Percentiles rank a stretch among this genome's conserved stretches.
Conservation (phyloP, 1,284 basidiomycete species). For the Pascua sp. region DNA sequence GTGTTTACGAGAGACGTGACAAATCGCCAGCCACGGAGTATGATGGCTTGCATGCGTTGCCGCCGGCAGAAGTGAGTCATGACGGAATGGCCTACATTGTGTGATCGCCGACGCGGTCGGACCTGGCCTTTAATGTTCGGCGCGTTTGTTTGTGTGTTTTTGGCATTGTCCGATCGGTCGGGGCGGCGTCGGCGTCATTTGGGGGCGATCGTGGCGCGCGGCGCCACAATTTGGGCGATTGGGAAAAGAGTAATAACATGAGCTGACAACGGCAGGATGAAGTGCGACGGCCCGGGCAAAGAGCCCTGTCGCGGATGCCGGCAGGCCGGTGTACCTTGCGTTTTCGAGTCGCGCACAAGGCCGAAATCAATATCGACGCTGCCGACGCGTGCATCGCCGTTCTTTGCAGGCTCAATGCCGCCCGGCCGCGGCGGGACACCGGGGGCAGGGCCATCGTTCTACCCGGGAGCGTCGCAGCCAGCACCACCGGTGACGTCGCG, state of each 20-base stretch:
- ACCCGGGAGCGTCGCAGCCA: conserved; percentile 32
- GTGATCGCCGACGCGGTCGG: neutral
- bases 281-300: conserved; percentile 44
- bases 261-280: conserved; percentile 35
- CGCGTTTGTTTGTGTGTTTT: neutral
- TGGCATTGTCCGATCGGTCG: too few species aligned
- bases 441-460: conserved; percentile 23
- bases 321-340: conserved; percentile 39
- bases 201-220: too few species aligned
- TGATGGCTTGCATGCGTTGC: conserved; percentile 47
- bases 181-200: too few species aligned
- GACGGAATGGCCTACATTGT: too few species aligned
- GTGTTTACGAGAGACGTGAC: conserved; percentile 36
- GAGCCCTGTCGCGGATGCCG: conserved; percentile 46
- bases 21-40: conserved; percentile 42
- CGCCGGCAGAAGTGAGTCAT: conserved; percentile 37
- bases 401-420: conserved; percentile 22
- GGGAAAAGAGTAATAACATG: neutral
- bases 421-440: conserved; percentile 28
- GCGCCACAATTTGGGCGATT: too few species aligned
- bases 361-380: conserved; percentile 40
- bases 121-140: neutral
- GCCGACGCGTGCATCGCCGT: conserved; percentile 38
- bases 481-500: conserved; percentile 38
- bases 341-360: conserved; percentile 42